Conservation (phyloP, 2,329 filamentous ascomycete species). For the Emergomyces pasteurianus region DNA sequence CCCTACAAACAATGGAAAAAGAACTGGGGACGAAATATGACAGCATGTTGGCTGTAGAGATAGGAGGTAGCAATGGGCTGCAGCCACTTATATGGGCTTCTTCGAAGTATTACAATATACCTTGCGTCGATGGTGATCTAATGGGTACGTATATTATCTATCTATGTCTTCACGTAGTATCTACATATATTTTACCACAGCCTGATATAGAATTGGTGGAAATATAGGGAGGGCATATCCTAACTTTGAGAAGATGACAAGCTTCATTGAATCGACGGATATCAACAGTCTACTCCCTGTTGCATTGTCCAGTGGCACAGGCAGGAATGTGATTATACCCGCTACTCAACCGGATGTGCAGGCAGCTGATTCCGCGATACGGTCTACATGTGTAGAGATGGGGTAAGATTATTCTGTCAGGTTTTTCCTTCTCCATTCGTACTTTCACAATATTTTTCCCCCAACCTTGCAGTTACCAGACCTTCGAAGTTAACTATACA, state of each 20-base stretch:
- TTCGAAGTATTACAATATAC: slow-evolving; percentile 19
- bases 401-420: too few relatives aligned
- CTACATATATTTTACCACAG: too few relatives aligned
- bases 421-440: not conserved
- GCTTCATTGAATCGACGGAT: slow-evolving; percentile 28
- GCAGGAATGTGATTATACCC: slow-evolving; percentile 10
- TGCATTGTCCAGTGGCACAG: not conserved
- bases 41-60: slow-evolving; percentile 24
- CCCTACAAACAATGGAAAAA: slow-evolving; percentile 28
- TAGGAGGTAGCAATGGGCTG: slow-evolving; percentile 30
- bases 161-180: slow-evolving; percentile 10
- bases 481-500: slow-evolving; percentile 8
- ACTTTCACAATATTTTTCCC: not conserved
- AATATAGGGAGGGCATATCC: slow-evolving; percentile 1
- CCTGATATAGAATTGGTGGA: slow-evolving; percentile 22
- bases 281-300: slow-evolving; percentile 23
- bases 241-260: slow-evolving; percentile 26
- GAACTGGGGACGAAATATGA: slow-evolving; percentile 24
- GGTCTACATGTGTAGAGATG: slow-evolving; percentile 31
- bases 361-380: slow-evolving; percentile 26
- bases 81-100: slow-evolving; percentile 33
- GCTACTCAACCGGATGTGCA: not conserved
- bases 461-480: too few relatives aligned
- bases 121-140: slow-evolving; percentile 36
- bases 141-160: slow-evolving; percentile 36